Evolutionary conservation across 805 yeast genomes (phyloP), one percentile per base, ranked within the genome.

Genomic region (Soucietia sequanensis): DNA sequence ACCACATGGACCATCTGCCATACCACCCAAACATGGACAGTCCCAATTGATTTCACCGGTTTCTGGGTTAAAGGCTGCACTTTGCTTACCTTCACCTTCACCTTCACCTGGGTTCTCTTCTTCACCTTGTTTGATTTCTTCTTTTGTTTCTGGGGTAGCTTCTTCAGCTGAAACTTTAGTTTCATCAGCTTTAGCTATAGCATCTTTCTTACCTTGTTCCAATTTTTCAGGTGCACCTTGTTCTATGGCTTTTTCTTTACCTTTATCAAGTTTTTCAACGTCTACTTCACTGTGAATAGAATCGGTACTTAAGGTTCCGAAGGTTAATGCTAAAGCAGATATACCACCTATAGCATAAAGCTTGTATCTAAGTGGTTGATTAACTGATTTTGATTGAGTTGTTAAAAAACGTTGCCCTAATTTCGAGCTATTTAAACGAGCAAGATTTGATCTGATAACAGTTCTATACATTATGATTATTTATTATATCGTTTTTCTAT

Each of bases 21-120:
- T 88, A 27, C 99, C 99, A 22, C 98, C 99, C 32, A 93, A 71
- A 63, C 98, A 91, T n/a, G 99, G 98, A 62, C 99, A 93, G 57
- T 93, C 98, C 99, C 99, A 93, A 77, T 93, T 91, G 65, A 93
- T 93, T 60, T 91, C 98, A 20, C 99, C 99, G 3, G 99, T 93
- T 53, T 86, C 95, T 20, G 97, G 97, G 67, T 91, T 79, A 65
- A 79, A 91, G 4, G 98, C 96, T 24, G 88, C 84, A 14, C 65
- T 62, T 28, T 63, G 73, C 28, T 65, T 70, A 26, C 55, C 62
- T 32, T 55, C 67, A 31, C 32, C 52, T 13, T 42, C 56, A 29
- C 41, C 52, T 1, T 30, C 43, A 4, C 23, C 37, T 25, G 16
- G 30, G 16, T 30, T 37, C 14, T 27, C 37, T 17, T 33, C 37